Base-by-base conservation (phyloP, 768 basidiomycete species). In the Mycena albidolilacea region DNA sequence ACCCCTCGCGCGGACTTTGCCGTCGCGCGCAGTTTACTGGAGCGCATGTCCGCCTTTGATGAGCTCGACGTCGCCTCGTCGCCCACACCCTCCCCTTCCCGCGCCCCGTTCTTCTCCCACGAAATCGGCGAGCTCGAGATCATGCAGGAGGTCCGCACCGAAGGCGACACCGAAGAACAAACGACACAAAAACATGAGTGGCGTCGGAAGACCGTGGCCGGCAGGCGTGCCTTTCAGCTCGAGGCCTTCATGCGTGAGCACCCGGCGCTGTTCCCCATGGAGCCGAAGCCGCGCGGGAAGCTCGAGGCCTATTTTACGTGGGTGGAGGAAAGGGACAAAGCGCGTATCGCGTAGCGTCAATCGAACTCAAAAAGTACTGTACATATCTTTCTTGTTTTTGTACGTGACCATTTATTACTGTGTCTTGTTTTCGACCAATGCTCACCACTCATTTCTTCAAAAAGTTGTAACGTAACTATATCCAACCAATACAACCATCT, bases 41-140 rank as follows among this genome's bases (percentile, higher is more conserved):
- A 72, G 43, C 64, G 60, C n/a, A 60, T 58, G 21, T 7, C 35
- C 17, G 19, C 55, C 23, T 43, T 43, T 43, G 41, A 43, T 55
- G 46, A 50, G 39, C 39, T 4, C 12, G 50, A 44, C 54, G 37
- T 4, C 50, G 48, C 9, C 61, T 11, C 30, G 23, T 15, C 61
- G 8, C 4, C 46, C 5, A n/a, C 30, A 50, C 17, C 35, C 2
- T n/a, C n/a, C 37, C 64, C 38, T 6, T n/a, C 48, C 46, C 46
- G n/a, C 46, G 39, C 43, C 48, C 43, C 38, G 61, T 12, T 17
- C 30, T 73, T 73, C 62, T 73, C 61, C 11, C 72, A 73, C 39
- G 67, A 73, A 35, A 69, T 73, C 57, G 72, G 72, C 17, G 72
- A 73, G 67, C 67, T 73, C 15, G 72, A 73, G 55, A 8, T 73